Conservation (phyloP, 2,329 filamentous ascomycete genomes). For the Claviceps sp. region DNA sequence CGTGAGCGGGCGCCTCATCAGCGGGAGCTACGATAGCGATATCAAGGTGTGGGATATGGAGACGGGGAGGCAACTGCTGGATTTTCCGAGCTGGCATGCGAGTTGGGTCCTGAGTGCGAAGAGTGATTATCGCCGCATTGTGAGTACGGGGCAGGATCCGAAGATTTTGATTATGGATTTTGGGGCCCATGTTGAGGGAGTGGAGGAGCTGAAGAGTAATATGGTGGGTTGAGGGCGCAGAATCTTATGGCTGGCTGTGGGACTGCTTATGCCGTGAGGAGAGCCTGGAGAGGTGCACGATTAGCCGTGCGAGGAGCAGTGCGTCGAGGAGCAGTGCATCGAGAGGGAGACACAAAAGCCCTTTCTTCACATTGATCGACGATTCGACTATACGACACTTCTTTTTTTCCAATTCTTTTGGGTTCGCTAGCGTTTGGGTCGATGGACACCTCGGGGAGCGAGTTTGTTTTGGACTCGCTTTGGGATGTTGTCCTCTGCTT, state of each 20-base stretch:
- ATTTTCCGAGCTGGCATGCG: conserved; percentile 88
- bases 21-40: conserved; percentile 86
- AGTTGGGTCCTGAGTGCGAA: conserved; percentile 96
- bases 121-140: conserved; percentile 86
- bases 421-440: no score
- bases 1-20: conserved; percentile 72
- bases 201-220: conserved; percentile 42
- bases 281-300: no score
- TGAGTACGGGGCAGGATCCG: conserved; percentile 88
- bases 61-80: conserved; percentile 62
- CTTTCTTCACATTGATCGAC: no score
- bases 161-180: conserved; percentile 93
- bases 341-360: no score
- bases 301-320: no score
- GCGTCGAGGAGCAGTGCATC: no score
- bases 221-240: background rate
- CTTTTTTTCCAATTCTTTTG: no score
- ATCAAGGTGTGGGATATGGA: conserved; percentile 90
- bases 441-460: no score
- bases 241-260: background rate
- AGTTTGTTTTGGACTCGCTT: no score
- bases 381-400: no score
- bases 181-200: conserved; percentile 45
- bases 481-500: no score
- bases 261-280: no score